phyloP scores from a whole-genome alignment of 805 yeast species.

The Isabelozyma pseudorhagii region DNA sequence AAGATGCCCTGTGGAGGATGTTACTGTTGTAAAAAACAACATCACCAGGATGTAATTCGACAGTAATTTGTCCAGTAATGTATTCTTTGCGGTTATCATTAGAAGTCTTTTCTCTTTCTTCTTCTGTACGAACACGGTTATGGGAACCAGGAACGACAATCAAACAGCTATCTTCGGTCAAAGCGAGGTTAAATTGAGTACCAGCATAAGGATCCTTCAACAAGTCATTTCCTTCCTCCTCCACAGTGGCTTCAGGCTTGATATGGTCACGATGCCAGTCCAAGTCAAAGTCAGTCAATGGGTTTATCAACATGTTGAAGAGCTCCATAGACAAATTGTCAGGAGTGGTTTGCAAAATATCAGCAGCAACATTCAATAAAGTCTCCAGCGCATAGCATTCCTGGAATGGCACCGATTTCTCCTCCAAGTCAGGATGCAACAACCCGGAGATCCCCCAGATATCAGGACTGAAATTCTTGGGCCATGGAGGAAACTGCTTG shows the following conservation, averaged over 20 bases:
- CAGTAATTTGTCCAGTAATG: slow-evolving; percentile 39
- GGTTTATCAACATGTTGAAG: slow-evolving; percentile 51
- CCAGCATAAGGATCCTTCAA: slow-evolving; percentile 42
- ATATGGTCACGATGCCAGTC: slow-evolving; percentile 55
- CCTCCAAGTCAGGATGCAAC: slow-evolving; percentile 44
- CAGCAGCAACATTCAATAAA: slow-evolving; percentile 37
- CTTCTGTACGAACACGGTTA: slow-evolving; percentile 40
- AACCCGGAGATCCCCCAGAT: slow-evolving; percentile 52
- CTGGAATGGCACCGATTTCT: slow-evolving; percentile 35
- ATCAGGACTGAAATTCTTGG: slow-evolving; percentile 46
- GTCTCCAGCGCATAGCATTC: slow-evolving; percentile 37
- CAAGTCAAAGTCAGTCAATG: slow-evolving; percentile 49
- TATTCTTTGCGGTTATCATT: slow-evolving; percentile 28
- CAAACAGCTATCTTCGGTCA: slow-evolving; percentile 44
- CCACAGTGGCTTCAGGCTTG: slow-evolving; percentile 42
- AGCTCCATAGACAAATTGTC: slow-evolving; percentile 44
- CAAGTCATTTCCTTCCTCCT: slow-evolving; percentile 42
- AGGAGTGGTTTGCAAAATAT: slow-evolving; percentile 38
- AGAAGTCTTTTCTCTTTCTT: slow-evolving; percentile 40
- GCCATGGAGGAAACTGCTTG: slow-evolving; percentile 60
- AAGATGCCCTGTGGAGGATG: slow-evolving; percentile 47
- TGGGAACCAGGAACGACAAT: slow-evolving; percentile 50
- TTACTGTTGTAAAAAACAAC: slow-evolving; percentile 49
- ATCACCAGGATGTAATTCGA: slow-evolving; percentile 47
- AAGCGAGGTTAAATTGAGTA: slow-evolving; percentile 49